phyloP scores from a whole-genome alignment of 2,329 filamentous ascomycete genomes.

The Clathrospora elynae region DNA sequence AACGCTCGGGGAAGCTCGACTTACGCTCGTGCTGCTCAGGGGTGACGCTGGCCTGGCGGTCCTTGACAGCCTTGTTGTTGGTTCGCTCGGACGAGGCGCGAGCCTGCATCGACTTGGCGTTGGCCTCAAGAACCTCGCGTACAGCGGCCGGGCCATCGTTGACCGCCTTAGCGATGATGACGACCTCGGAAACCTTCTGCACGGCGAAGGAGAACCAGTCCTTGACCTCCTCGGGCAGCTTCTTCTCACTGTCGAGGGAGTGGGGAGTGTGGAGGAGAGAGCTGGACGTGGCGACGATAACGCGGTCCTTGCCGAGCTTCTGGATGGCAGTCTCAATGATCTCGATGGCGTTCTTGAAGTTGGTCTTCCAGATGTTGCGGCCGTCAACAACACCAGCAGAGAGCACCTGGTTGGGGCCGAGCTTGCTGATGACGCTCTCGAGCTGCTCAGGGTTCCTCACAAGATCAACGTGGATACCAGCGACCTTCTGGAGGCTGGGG shows the following conservation, averaged over 20 bases:
- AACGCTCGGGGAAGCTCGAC: slow-evolving; percentile 83
- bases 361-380: slow-evolving; percentile 99
- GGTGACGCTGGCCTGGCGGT: slow-evolving; percentile 87
- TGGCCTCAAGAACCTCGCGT: slow-evolving; percentile 88
- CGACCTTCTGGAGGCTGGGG: slow-evolving; percentile 71
- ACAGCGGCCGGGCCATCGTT: slow-evolving; percentile 89
- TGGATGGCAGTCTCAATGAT: slow-evolving; percentile 86
- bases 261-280: slow-evolving; percentile 98
- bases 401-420: slow-evolving; percentile 86
- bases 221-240: slow-evolving; percentile 87
- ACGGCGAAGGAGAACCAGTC: slow-evolving; percentile 99
- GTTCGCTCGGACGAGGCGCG: slow-evolving; percentile 91
- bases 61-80: slow-evolving; percentile 97
- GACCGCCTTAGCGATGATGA: slow-evolving; percentile 94
- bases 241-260: slow-evolving; percentile 98
- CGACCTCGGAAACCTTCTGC: slow-evolving; percentile 91
- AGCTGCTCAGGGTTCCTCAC: slow-evolving; percentile 99
- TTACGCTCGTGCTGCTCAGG: slow-evolving; percentile 88
- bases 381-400: slow-evolving; percentile 97
- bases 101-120: slow-evolving; percentile 90
- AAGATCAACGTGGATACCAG: slow-evolving; percentile 91
- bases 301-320: slow-evolving; percentile 95
- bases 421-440: slow-evolving; percentile 77
- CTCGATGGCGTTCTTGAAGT: slow-evolving; percentile 95
- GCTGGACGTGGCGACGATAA: slow-evolving; percentile 95